These are phyloP conservation scores for Eutrema yunnanense DNA, from an alignment of 345 rosid genomes.

Conservation along the genomic window DNA sequence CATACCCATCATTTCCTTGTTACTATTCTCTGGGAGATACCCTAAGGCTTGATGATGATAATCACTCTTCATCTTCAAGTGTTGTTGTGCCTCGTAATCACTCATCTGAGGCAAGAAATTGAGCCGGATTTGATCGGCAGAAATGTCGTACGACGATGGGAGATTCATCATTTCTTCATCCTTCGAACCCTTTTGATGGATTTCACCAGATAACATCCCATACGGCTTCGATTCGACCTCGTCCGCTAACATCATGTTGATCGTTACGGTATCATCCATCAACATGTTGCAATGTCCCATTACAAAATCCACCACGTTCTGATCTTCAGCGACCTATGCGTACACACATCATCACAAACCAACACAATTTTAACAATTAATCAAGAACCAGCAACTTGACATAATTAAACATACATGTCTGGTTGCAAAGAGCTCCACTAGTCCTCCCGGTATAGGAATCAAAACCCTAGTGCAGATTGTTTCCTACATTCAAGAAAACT, in stretches of 20 bases:
- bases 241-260: constrained; percentile 17
- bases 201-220: constrained; percentile 13
- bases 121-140: constrained; percentile 38
- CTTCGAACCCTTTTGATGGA: constrained; percentile 24
- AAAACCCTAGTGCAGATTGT: constrained; percentile 69
- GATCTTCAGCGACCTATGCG: constrained; percentile 69
- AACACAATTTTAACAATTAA: neutral
- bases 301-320: constrained; percentile 52
- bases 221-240: constrained; percentile 35
- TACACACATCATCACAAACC: neutral
- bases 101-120: constrained; percentile 44
- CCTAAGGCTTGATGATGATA: constrained; percentile 28
- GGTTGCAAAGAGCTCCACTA: constrained; percentile 67
- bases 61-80: constrained; percentile 32
- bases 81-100: constrained; percentile 27
- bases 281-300: constrained; percentile 46
- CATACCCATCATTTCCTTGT: constrained; percentile 29
- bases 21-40: constrained; percentile 22
- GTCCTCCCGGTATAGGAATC: constrained; percentile 74
- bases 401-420: constrained; percentile 49
- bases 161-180: constrained; percentile 34
- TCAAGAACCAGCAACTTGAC: neutral
- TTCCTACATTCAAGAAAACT: constrained; percentile 41
- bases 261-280: constrained; percentile 39
- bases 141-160: constrained; percentile 37